phyloP scores from a whole-genome alignment of 768 basidiomycete species.

The Russula earlei region DNA sequence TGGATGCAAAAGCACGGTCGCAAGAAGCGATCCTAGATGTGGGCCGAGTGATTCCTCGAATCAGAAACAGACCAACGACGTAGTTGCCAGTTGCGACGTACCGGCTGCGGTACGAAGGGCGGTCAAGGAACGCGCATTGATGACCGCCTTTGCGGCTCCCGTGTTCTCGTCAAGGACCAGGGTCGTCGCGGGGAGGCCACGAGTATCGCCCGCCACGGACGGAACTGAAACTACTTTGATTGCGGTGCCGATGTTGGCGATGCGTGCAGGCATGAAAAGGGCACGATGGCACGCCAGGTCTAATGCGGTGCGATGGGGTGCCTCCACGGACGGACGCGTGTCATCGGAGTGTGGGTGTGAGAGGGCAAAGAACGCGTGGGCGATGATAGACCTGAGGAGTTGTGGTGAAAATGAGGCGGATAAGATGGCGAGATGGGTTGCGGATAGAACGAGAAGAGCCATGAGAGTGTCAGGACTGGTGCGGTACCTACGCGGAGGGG shows the following conservation, averaged over 20 bases:
- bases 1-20: conserved; percentile 42
- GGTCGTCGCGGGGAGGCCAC: conserved; percentile 69
- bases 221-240: conserved; percentile 83
- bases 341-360: background rate
- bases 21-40: conserved; percentile 56
- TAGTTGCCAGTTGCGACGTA: conserved; percentile 26
- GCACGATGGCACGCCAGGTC: conserved; percentile 45
- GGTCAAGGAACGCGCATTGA: conserved; percentile 73
- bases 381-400: conserved; percentile 28
- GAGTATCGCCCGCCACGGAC: conserved; percentile 27
- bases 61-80: background rate
- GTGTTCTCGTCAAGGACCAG: conserved; percentile 63
- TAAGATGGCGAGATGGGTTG: conserved; percentile 45
- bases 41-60: background rate
- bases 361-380: conserved; percentile 18
- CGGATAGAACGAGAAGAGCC: conserved; percentile 43
- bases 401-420: conserved; percentile 35
- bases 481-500: conserved; percentile 2
- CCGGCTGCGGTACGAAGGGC: conserved; percentile 79
- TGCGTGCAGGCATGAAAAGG: conserved; percentile 79
- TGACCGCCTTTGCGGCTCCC: conserved; percentile 60
- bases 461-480: background rate
- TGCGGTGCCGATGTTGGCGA: conserved; percentile 43
- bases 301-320: conserved; percentile 53
- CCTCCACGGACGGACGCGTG: background rate